These are phyloP conservation scores for Hypoxylon cercidicola DNA, from an alignment of 495 filamentous ascomycete genomes.

Conservation along the genomic window DNA sequence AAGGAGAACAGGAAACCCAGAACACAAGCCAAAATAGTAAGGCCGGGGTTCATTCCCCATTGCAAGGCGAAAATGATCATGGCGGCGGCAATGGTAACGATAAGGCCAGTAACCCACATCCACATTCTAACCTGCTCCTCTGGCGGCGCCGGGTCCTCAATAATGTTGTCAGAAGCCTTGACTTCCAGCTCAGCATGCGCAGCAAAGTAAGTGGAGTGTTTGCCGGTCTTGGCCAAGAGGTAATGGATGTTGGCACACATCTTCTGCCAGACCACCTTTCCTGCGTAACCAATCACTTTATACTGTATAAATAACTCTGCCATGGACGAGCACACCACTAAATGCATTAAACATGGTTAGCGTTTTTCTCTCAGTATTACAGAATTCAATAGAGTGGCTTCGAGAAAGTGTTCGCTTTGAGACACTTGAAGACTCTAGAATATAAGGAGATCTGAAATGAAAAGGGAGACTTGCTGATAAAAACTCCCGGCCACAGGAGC, in stretches of 20 bases:
- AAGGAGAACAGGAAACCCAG: slow-evolving; percentile 76
- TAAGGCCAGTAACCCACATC: slow-evolving; percentile 67
- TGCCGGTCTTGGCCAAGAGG: slow-evolving; percentile 51
- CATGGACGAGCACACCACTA: slow-evolving; percentile 68
- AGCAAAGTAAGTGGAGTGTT: slow-evolving; percentile 58
- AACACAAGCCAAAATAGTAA: slow-evolving; percentile 68
- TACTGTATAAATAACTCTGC: slow-evolving; percentile 70
- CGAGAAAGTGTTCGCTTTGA: no score
- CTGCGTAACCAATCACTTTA: slow-evolving; percentile 65
- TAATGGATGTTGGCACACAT: slow-evolving; percentile 56
- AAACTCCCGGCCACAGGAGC: background rate
- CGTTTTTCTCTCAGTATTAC: no score
- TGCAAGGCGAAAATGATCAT: slow-evolving; percentile 70
- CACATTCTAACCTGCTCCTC: slow-evolving; percentile 69
- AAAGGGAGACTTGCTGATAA: no score
- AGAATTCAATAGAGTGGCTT: no score
- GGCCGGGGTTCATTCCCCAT: slow-evolving; percentile 69
- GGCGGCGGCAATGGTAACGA: slow-evolving; percentile 61
- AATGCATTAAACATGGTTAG: no score
- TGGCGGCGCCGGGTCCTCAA: slow-evolving; percentile 63
- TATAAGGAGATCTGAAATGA: no score
- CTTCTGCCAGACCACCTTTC: slow-evolving; percentile 61
- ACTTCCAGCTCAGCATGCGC: slow-evolving; percentile 48
- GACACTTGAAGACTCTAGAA: no score
- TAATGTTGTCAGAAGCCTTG: slow-evolving; percentile 47